Percentiles rank a stretch among this genome's conserved stretches.
Conservation (phyloP, 305 asterid genomes). For the Galium porrigens region DNA sequence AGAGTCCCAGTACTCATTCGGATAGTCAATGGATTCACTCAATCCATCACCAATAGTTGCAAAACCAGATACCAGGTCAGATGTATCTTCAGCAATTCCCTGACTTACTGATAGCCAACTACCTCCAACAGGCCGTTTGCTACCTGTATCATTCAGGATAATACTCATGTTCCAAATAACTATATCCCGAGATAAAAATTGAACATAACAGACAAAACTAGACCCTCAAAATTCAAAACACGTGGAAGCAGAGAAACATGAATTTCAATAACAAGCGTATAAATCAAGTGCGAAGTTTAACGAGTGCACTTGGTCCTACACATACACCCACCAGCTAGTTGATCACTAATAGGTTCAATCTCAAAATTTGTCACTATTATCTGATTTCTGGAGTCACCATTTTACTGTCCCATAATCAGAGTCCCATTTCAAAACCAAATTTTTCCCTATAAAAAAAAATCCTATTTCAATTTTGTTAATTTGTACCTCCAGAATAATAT, state of each 20-base stretch:
- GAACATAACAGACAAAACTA: not conserved
- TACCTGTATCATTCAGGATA: slow-evolving; percentile 33
- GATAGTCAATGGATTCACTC: slow-evolving; percentile 77
- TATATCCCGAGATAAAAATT: not conserved
- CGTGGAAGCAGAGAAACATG: not conserved
- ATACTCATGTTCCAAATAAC: not conserved
- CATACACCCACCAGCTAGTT: not conserved
- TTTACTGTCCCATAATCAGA: not conserved
- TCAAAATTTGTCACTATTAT: not conserved
- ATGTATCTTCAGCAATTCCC: slow-evolving; percentile 90
- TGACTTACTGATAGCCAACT: slow-evolving; percentile 94
- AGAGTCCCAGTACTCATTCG: slow-evolving; percentile 94
- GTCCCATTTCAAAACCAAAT: not conserved
- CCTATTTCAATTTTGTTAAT: not conserved
- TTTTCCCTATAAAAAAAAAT: not conserved
- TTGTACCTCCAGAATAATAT: not conserved
- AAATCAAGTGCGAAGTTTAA: slow-evolving; percentile 1
- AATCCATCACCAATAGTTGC: slow-evolving; percentile 88
- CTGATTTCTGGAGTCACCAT: not conserved
- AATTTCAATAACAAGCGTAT: not conserved
- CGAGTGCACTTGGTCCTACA: not conserved
- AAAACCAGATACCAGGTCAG: slow-evolving; percentile 93
- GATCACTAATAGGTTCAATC: not conserved
- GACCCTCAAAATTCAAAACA: not conserved
- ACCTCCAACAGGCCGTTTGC: slow-evolving; percentile 68